Evolutionary conservation across 1,284 basidiomycete genomes (phyloP).

Genomic region (Fomitopsis schrenkii): DNA sequence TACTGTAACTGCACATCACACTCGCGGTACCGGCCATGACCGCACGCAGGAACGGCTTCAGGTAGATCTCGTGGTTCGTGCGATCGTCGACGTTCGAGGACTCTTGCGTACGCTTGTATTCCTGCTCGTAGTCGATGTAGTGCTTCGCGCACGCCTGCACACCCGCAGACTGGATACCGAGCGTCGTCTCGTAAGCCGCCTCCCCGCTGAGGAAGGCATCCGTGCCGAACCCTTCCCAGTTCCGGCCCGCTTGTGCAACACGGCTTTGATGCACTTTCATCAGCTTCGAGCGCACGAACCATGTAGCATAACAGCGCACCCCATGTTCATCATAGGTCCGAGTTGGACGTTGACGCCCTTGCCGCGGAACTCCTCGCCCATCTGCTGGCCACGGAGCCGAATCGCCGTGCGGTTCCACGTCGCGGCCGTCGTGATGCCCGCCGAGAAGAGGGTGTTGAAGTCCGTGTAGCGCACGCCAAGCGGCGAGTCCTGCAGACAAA

Average conservation of each 20-base stretch:
- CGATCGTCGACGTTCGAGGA: conserved; percentile 75
- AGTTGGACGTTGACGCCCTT: conserved; percentile 78
- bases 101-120: conserved; percentile 49
- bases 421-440: conserved; percentile 52
- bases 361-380: conserved; percentile 75
- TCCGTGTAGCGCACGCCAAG: conserved; percentile 41
- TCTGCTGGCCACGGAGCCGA: conserved; percentile 65
- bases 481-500: conserved; percentile 65
- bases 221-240: conserved; percentile 84
- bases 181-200: conserved; percentile 69
- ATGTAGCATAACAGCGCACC: conserved; percentile 19
- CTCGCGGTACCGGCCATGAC: conserved; percentile 75
- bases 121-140: conserved; percentile 70
- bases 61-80: conserved; percentile 73
- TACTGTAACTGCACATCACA: conserved; percentile 76
- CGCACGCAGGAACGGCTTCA: conserved; percentile 68
- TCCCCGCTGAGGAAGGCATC: conserved; percentile 76
- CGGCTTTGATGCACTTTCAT: conserved; percentile 25
- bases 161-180: conserved; percentile 70
- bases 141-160: conserved; percentile 82
- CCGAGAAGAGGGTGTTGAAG: conserved; percentile 58
- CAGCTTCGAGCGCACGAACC: neutral
- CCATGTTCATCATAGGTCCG: conserved; percentile 70
- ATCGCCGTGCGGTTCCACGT: conserved; percentile 66
- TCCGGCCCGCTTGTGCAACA: conserved; percentile 63